A percentile compares a stretch with the other conserved stretches of the same genome.
These are phyloP conservation scores for Geoglossum glabrum DNA, from an alignment of 495 filamentous ascomycete species.

Conservation along the genomic window DNA sequence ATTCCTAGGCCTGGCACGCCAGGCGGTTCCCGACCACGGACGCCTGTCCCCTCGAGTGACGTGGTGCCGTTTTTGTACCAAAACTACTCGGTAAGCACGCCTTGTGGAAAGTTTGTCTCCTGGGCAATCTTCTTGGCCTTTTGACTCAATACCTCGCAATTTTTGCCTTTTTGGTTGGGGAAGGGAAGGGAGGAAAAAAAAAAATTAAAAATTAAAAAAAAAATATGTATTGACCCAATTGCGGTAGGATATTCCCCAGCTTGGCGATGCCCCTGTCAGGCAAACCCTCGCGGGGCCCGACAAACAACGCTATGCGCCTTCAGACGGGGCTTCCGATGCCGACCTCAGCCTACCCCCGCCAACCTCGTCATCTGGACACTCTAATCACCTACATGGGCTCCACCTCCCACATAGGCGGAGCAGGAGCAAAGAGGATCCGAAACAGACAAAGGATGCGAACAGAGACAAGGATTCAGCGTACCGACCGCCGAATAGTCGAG, in stretches of 20 bases:
- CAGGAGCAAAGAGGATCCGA: slow-evolving; percentile 24
- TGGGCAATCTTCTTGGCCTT: not conserved
- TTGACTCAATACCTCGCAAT: not conserved
- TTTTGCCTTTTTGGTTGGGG: not conserved
- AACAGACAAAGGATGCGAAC: slow-evolving; percentile 2
- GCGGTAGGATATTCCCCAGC: slow-evolving; percentile 51
- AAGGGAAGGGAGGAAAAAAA: too few relatives aligned
- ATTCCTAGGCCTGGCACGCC: slow-evolving; percentile 41
- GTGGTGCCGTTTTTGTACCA: slow-evolving; percentile 94
- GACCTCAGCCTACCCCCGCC: slow-evolving; percentile 25
- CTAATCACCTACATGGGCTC: slow-evolving; percentile 35
- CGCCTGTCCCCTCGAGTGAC: slow-evolving; percentile 76
- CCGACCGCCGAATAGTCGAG: slow-evolving; percentile 44
- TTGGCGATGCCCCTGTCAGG: slow-evolving; percentile 66
- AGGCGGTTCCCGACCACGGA: slow-evolving; percentile 48
- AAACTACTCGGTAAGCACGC: slow-evolving; percentile 47
- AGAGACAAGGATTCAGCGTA: slow-evolving; percentile 14
- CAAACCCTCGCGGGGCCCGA: slow-evolving; percentile 50
- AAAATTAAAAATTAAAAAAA: too few relatives aligned
- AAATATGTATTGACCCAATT: not conserved
- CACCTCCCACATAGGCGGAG: slow-evolving; percentile 61
- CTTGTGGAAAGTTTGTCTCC: not conserved
- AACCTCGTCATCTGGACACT: slow-evolving; percentile 30
- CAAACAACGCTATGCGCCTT: slow-evolving; percentile 37
- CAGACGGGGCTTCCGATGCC: slow-evolving; percentile 6